phyloP scores from a whole-genome alignment of 1,139 yeast species.

The Geotrichum europaeum region DNA sequence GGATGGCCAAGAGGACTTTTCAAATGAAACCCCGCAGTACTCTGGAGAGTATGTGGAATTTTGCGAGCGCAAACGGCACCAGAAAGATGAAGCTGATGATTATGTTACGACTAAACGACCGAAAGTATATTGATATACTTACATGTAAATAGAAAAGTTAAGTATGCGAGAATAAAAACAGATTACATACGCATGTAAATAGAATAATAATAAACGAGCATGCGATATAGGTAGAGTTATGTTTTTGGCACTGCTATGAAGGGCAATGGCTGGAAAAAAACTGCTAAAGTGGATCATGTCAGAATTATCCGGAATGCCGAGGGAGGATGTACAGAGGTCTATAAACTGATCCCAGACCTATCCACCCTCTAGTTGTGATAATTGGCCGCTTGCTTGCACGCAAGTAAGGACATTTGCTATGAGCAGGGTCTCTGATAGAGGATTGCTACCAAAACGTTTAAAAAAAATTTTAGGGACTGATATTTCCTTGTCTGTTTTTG shows the following conservation, averaged over 20 bases:
- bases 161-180: no score
- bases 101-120: background rate
- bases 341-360: background rate
- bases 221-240: background rate
- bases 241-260: background rate
- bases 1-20: constrained; percentile 14
- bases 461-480: no score
- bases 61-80: background rate
- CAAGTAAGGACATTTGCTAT: background rate
- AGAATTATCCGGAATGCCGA: background rate
- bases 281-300: background rate
- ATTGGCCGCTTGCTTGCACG: background rate
- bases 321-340: background rate
- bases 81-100: background rate
- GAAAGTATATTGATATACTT: background rate
- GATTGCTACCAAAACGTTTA: no score
- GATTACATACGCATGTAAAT: no score
- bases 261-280: background rate
- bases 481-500: no score
- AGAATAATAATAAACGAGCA: background rate
- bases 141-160: background rate
- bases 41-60: background rate
- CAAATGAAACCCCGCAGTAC: constrained; percentile 13
- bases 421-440: background rate
- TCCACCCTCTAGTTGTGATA: background rate